Base-by-base conservation (phyloP, 2,329 filamentous ascomycete genomes). In the Zasmidium angulare region DNA sequence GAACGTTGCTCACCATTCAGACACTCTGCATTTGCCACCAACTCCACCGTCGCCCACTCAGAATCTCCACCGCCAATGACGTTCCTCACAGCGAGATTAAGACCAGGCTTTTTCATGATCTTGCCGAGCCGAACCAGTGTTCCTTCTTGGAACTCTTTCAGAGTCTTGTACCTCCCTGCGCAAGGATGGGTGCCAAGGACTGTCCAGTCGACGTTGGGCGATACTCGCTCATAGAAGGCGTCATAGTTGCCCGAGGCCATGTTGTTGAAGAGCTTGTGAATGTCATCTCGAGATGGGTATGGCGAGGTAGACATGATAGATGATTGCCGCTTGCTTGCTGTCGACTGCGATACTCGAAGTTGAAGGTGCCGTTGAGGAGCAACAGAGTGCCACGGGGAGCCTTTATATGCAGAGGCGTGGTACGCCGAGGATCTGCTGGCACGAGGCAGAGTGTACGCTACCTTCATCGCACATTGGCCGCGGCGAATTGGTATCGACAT, bases 111-210 rank as follows among this genome's bases (percentile, higher is more conserved):
- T 53, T 61, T 55, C 53, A 66, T 62, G 29, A 63, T 59, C 14
- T 50, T 61, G 19, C 59, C 59, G 17, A 66, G 50, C 2, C 56
- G 56, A 12, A 43, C 21, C 24, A 65, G 50, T 3, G 59, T 59
- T 3, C 50, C 50, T n/a, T 52, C 31, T 46, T 65, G 54, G 22
- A 65, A 60, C 4, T 61, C 54, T 11, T 55, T 11, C 17, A 59
- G 46, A 29, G 56, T 62, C 31, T 23, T 55, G 52, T 61, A 66
- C 6, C 56, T 55, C 1, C 62, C 62, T n/a, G 63, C 59, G 14
- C 53, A 53, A 17, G 62, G 60, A 50, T 64, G 59, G 2, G 62
- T 64, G 26, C 64, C 64, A 60, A 63, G 58, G n/a, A 65, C 60
- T 2, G 63, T 64, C 60, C 63, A 66, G 52, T 64, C 60, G 22